Evolutionary conservation across 2,329 filamentous ascomycete species (phyloP).

Genomic region (Fulvia fulva): DNA sequence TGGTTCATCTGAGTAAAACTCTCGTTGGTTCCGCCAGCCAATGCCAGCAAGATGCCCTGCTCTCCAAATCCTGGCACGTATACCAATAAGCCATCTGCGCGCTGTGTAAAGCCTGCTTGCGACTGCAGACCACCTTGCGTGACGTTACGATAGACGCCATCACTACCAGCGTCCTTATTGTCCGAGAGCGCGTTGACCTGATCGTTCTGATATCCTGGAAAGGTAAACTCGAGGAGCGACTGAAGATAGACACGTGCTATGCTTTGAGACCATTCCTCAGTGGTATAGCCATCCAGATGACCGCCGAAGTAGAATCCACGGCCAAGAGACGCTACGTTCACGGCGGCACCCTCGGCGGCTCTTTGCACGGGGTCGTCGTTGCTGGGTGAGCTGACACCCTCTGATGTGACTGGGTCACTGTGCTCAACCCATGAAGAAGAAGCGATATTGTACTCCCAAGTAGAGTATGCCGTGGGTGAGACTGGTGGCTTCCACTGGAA

Average conservation of each 20-base stretch:
- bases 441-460: slow-evolving; percentile 68
- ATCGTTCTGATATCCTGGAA: slow-evolving; percentile 64
- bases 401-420: slow-evolving; percentile 56
- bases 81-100: slow-evolving; percentile 68
- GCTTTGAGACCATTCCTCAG: slow-evolving; percentile 64
- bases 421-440: slow-evolving; percentile 59
- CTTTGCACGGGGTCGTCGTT: slow-evolving; percentile 59
- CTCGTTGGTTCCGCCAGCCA: slow-evolving; percentile 68
- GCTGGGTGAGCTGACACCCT: slow-evolving; percentile 58
- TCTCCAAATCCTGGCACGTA: slow-evolving; percentile 74
- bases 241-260: slow-evolving; percentile 65
- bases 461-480: slow-evolving; percentile 56
- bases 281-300: slow-evolving; percentile 63
- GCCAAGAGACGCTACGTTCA: slow-evolving; percentile 66
- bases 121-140: slow-evolving; percentile 67
- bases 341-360: slow-evolving; percentile 68
- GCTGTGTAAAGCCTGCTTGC: slow-evolving; percentile 63
- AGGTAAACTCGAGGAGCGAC: slow-evolving; percentile 71
- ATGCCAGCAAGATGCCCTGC: slow-evolving; percentile 70
- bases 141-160: slow-evolving; percentile 68
- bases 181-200: slow-evolving; percentile 55
- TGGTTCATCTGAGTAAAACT: slow-evolving; percentile 62
- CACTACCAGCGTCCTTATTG: slow-evolving; percentile 54
- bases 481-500: slow-evolving; percentile 61
- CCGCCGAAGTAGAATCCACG: slow-evolving; percentile 77